Conservation (phyloP, 129 eudicot genomes). For the Flaveria ramosissima region DNA sequence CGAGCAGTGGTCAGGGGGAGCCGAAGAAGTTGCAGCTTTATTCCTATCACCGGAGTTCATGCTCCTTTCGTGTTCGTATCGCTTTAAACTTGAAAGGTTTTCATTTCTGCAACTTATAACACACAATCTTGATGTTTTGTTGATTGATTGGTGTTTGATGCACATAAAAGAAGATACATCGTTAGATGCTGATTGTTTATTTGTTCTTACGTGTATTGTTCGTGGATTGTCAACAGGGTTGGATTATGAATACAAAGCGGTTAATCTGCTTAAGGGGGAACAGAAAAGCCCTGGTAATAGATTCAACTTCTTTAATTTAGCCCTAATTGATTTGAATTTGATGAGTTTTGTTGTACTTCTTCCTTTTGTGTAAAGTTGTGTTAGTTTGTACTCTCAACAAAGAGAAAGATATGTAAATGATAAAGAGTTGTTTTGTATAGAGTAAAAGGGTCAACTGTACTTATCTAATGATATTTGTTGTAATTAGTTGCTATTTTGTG, state of each 20-base stretch:
- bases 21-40: slow-evolving; percentile 67
- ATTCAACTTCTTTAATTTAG: not conserved
- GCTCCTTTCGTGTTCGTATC: slow-evolving; percentile 84
- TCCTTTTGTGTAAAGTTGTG: not conserved
- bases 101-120: not conserved
- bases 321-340: not conserved
- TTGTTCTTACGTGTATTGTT: not conserved
- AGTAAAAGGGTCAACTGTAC: too few species aligned
- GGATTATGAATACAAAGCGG: slow-evolving; percentile 74
- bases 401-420: not conserved
- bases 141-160: not conserved
- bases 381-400: not conserved
- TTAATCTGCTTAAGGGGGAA: slow-evolving; percentile 80
- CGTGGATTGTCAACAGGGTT: slow-evolving; percentile 54
- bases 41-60: slow-evolving; percentile 71
- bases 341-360: not conserved
- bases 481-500: too few species aligned
- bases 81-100: slow-evolving; percentile 83
- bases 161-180: not conserved
- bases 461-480: too few species aligned
- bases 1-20: slow-evolving; percentile 31
- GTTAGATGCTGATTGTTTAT: not conserved
- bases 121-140: not conserved
- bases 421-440: too few species aligned
- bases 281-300: slow-evolving; percentile 60